phyloP scores from a whole-genome alignment of 1,284 basidiomycete species.

The Trametes sp. region DNA sequence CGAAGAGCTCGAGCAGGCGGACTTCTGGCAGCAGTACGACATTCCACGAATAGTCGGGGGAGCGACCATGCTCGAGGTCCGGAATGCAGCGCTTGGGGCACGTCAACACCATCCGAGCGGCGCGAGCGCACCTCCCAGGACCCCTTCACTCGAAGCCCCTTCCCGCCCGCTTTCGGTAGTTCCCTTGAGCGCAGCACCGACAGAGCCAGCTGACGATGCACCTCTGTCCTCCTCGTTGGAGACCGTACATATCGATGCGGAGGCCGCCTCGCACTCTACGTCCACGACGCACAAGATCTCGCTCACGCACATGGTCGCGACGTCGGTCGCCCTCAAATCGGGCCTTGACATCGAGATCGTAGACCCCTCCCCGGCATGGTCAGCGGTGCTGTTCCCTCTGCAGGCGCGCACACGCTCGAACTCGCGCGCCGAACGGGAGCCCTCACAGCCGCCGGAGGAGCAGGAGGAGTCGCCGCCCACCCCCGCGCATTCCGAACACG shows the following conservation, averaged over 20 bases:
- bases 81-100: constrained; percentile 54
- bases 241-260: constrained; percentile 17
- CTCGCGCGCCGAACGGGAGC: constrained; percentile 30
- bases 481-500: constrained; percentile 7
- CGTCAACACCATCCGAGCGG: constrained; percentile 17
- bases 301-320: constrained; percentile 73
- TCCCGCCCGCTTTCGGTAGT: constrained; percentile 22
- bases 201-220: constrained; percentile 33
- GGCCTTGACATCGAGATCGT: constrained; percentile 66
- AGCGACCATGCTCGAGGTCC: constrained; percentile 73
- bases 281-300: constrained; percentile 53
- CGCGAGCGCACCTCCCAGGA: too few relatives aligned
- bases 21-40: constrained; percentile 74
- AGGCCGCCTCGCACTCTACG: constrained; percentile 29
- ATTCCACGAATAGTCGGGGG: constrained; percentile 75
- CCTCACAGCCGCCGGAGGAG: constrained; percentile 22
- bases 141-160: background rate
- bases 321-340: constrained; percentile 74
- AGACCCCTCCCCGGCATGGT: constrained; percentile 36
- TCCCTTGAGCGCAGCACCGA: constrained; percentile 32
- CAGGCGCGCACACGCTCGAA: constrained; percentile 32
- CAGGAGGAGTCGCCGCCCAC: constrained; percentile 16
- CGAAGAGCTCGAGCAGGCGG: constrained; percentile 67
- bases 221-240: constrained; percentile 29
- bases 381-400: constrained; percentile 31